Base-by-base conservation (phyloP, 169 alveolate species). In the Plasmodium yoelii region DNA sequence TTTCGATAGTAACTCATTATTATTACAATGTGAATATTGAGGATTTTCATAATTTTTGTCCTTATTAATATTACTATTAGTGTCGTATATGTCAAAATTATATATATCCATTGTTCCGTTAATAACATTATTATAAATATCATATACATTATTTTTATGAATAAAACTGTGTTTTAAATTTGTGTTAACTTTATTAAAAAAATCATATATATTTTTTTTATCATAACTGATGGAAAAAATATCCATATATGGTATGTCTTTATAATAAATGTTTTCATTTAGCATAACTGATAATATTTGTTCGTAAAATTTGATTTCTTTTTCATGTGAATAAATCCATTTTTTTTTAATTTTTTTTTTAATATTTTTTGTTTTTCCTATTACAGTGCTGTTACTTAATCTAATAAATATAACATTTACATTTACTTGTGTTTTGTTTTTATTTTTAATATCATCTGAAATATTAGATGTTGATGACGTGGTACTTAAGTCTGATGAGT, bases 291-390 rank as follows among this genome's bases (percentile, higher is more conserved):
- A 69, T 90, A 94, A 69, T 60, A 92, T 87, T 47, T 92, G 87
- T 69, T 94, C 96, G 61, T 94, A 90, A 89, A 87, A 94, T 59
- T 92, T 86, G 39, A 92, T 88, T 80, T 94, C 95, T 94, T 94
- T 94, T 49, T 92, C 96, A 49, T 94, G 96, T 15, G 93, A 88
- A 56, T 90, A 93, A 51, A 89, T 92, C 90, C 90, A 82, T 24
- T 80, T 88, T 42, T 90, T 80, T 46, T 91, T 88, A 61, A 90
- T 92, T 51, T 92, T 87, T 70, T 75, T 61, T 26, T 88, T 84
- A 19, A 94, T 94, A 59, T 91, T 88, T 46, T 82, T 72, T 3
- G 96, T 89, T 64, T 93, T 91, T 42, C 94, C 92, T 13, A 93
- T 72, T 72, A 93, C 93, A 70, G 93, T 55, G 28, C 95, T 92